A percentile compares a stretch with the other conserved stretches of the same genome.
These are phyloP conservation scores for Coelastrella sp. DNA, from an alignment of 139 green algal genomes.

Conservation along the genomic window DNA sequence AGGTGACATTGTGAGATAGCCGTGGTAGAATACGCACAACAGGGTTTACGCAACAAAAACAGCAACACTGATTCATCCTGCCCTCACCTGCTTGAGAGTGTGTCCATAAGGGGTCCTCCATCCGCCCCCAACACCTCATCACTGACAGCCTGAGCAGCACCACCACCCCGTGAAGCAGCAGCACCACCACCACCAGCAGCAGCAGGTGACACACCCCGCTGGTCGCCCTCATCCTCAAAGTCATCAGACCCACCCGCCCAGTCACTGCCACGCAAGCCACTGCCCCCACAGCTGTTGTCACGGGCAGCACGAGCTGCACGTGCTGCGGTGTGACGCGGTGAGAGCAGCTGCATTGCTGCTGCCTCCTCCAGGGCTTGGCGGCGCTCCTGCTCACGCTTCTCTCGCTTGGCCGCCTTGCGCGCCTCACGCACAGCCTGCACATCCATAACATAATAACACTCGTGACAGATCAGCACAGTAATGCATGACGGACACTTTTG, in stretches of 20 bases:
- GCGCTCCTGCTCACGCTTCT: constrained; percentile 75
- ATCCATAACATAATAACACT: background rate
- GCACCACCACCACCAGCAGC: background rate
- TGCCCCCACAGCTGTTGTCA: constrained; percentile 11
- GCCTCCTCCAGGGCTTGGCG: constrained; percentile 62
- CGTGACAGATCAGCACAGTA: background rate
- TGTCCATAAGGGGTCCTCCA: constrained; percentile 12
- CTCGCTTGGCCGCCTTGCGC: constrained; percentile 75
- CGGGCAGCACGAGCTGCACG: background rate
- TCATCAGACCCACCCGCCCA: constrained; percentile 26
- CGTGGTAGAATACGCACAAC: too few species aligned
- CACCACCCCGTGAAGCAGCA: background rate
- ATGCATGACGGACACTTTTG: background rate
- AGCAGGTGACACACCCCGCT: background rate
- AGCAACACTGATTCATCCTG: background rate
- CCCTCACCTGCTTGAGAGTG: constrained; percentile 14
- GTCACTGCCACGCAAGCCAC: background rate
- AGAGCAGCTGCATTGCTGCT: constrained; percentile 52
- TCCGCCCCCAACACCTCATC: background rate
- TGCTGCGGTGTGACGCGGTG: constrained; percentile 7
- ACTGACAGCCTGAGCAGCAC: background rate
- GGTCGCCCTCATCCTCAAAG: constrained; percentile 10
- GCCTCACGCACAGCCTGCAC: constrained; percentile 64
- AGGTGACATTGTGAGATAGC: too few species aligned
- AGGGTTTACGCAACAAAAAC: background rate